Base-by-base conservation (phyloP, 306 rosid species). In the Cicer judaicum region DNA sequence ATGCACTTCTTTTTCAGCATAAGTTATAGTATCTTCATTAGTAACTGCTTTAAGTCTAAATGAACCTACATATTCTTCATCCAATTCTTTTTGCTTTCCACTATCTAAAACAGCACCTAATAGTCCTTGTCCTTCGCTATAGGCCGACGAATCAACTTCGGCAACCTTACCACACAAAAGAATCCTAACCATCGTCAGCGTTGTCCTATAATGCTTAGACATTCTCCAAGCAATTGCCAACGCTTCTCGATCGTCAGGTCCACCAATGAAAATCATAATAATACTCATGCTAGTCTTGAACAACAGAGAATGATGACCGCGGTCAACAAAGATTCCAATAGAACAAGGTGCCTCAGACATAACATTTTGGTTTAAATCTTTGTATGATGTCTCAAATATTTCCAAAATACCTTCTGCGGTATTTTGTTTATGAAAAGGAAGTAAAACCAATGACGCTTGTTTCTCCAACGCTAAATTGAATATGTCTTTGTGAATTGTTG, bases 231-330 rank as follows among this genome's bases (percentile, higher is more conserved):
- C 87, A 46, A 87, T 83, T 0, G 86, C 81, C 8, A 87, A 55
- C 16, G 97, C 97, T 71, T 87, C 89, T 2, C 91, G 70, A 18
- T 89, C 97, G 13, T 89, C 91, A 0, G 85, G 75, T 10, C 97
- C 84, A 0, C 88, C 85, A 1, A 84, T 63, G 78, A 84, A 84
- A 0, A 80, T 4, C 71, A 77, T 8, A 10, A 52, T 8, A 14
- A 73, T 13, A 4, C 13, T 74, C 65, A 68, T 11, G 1, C 9
- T 57, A 4, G 14, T 5, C 16, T 70, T 74, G 6, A 19, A 34
- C 15, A 53, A 9, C 4, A 67, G 10, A 1, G 62, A 19, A 2
- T 64, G 68, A 2, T 63, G 59, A 7, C 83, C 76, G 2, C 85
- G 85, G 0, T 84, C 85, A 5, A 84, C 78, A 0, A 80, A 64